These are phyloP conservation scores for Hyaloperonospora arabidopsidis DNA, from an alignment of 352 stramenopile species.

Conservation along the genomic window DNA sequence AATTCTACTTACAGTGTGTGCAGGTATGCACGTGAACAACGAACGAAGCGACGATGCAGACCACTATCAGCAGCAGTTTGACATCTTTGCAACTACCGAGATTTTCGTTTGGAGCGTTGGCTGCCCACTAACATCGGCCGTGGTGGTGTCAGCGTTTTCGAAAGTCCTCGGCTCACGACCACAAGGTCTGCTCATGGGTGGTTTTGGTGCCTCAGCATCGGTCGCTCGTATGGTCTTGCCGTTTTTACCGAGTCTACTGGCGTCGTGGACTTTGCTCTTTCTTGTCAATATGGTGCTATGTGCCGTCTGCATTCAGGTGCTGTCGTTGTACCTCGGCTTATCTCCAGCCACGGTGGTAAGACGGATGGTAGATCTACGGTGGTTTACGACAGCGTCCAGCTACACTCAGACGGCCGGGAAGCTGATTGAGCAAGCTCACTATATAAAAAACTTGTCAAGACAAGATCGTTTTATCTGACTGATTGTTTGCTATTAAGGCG, in stretches of 20 bases:
- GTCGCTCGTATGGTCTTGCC: slow-evolving; percentile 68
- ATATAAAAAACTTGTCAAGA: no score
- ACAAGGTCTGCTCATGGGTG: slow-evolving; percentile 63
- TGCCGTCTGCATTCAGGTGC: slow-evolving; percentile 30
- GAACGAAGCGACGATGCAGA: no score
- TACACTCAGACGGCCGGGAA: slow-evolving; percentile 22
- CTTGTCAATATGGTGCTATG: slow-evolving; percentile 40
- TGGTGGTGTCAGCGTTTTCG: slow-evolving; percentile 60
- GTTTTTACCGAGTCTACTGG: slow-evolving; percentile 44
- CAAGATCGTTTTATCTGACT: no score
- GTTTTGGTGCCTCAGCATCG: slow-evolving; percentile 57
- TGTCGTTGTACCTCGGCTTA: slow-evolving; percentile 24
- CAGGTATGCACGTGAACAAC: slow-evolving; percentile 25
- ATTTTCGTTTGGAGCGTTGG: slow-evolving; percentile 68
- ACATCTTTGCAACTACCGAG: slow-evolving; percentile 33
- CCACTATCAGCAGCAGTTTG: slow-evolving; percentile 24
- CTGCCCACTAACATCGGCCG: slow-evolving; percentile 60
- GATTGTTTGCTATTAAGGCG: no score
- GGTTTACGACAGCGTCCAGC: slow-evolving; percentile 19
- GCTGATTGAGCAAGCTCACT: no score
- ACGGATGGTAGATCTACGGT: not conserved
- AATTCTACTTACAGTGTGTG: slow-evolving; percentile 19
- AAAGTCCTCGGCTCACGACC: slow-evolving; percentile 55
- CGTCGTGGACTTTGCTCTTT: slow-evolving; percentile 39
- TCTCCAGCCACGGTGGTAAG: slow-evolving; percentile 6